A percentile compares a stretch with the other conserved stretches of the same genome.
Evolutionary conservation across 2,329 filamentous ascomycete genomes (phyloP).

Genomic region (Aureobasidium sp.): DNA sequence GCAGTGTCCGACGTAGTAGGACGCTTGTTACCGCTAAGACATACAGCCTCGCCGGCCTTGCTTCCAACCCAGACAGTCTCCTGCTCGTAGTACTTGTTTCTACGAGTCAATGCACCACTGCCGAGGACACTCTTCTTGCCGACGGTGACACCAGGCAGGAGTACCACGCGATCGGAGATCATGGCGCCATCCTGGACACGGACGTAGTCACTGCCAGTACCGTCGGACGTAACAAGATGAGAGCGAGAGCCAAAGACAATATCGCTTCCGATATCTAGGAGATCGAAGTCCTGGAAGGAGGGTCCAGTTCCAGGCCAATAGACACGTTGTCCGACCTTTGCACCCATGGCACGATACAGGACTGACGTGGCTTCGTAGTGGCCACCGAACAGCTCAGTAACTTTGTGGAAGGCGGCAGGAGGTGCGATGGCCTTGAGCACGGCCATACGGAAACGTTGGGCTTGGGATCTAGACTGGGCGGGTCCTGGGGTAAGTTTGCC

Average conservation of each 20-base stretch:
- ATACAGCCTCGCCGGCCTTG: conserved; percentile 42
- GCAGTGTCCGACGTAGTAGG: background rate
- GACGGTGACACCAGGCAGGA: conserved; percentile 43
- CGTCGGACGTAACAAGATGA: conserved; percentile 46
- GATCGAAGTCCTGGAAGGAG: conserved; percentile 44
- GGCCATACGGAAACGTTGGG: conserved; percentile 37
- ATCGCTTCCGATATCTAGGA: conserved; percentile 48
- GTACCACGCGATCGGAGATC: conserved; percentile 48
- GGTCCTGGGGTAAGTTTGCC: conserved; percentile 30
- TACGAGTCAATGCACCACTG: conserved; percentile 43
- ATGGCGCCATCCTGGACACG: conserved; percentile 42
- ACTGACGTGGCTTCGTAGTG: conserved; percentile 49
- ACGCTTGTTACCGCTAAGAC: conserved; percentile 23
- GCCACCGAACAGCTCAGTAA: conserved; percentile 44
- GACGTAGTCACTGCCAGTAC: conserved; percentile 39
- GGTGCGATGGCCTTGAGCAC: conserved; percentile 40
- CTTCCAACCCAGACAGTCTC: conserved; percentile 45
- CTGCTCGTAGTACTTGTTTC: conserved; percentile 36
- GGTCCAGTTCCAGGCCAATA: conserved; percentile 53
- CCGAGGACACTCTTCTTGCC: conserved; percentile 44
- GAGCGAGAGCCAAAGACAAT: conserved; percentile 52
- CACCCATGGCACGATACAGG: conserved; percentile 43
- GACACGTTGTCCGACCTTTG: conserved; percentile 43
- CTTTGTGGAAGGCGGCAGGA: conserved; percentile 34
- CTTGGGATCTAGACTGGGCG: conserved; percentile 24